These are phyloP conservation scores for Candida sithepensis DNA, from an alignment of 805 yeast species.

Conservation along the genomic window DNA sequence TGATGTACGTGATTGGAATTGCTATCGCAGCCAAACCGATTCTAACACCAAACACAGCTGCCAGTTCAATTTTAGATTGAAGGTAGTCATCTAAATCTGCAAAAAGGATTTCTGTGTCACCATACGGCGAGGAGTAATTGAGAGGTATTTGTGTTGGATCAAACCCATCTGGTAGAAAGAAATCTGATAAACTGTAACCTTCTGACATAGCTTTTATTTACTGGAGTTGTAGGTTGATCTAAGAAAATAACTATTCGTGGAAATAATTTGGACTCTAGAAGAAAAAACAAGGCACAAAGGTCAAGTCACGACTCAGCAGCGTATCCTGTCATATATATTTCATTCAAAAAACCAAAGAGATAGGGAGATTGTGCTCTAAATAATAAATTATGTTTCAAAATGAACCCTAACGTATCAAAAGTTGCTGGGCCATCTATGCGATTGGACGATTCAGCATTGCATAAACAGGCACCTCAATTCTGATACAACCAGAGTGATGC, in stretches of 20 bases:
- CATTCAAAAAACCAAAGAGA: background rate
- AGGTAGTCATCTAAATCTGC: conserved; percentile 39
- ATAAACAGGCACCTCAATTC: no score
- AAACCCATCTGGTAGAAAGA: conserved; percentile 16
- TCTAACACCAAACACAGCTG: conserved; percentile 52
- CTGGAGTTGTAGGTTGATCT: no score
- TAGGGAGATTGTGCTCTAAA: background rate
- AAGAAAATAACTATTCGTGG: no score
- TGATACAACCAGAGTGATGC: no score
- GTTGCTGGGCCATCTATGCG: background rate
- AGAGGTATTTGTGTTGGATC: conserved; percentile 24
- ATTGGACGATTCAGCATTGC: background rate
- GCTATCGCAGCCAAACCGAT: conserved; percentile 54
- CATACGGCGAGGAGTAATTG: conserved; percentile 41
- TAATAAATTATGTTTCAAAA: background rate
- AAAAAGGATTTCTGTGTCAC: conserved; percentile 36
- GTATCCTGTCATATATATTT: background rate
- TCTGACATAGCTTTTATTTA: conserved; percentile 4
- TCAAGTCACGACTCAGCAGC: background rate
- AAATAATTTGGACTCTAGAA: no score
- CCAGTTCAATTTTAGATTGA: conserved; percentile 33
- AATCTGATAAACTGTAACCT: background rate
- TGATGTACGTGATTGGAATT: conserved; percentile 41
- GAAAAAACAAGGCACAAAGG: background rate
- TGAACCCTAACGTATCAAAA: background rate